Evolutionary conservation across 192 early-diverging fungal genomes (phyloP).

Genomic region (Diversispora eburnea): DNA sequence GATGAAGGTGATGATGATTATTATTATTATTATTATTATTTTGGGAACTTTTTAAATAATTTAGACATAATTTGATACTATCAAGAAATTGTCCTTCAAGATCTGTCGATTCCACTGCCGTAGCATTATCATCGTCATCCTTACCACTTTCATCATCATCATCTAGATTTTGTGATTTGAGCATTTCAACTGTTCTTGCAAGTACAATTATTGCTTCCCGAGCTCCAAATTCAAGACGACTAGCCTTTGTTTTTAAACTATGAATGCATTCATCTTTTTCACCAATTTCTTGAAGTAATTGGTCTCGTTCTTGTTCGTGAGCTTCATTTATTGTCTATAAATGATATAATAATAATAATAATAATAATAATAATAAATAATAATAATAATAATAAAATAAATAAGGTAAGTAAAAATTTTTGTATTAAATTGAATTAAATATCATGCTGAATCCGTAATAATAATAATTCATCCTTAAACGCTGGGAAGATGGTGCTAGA

Average conservation of each 20-base stretch:
- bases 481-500: neutral
- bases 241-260: constrained; percentile 40
- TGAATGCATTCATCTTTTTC: constrained; percentile 49
- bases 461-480: no score
- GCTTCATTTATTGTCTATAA: constrained; percentile 41
- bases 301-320: constrained; percentile 47
- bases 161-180: constrained; percentile 24
- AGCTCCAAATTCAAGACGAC: constrained; percentile 42
- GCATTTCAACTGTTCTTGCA: constrained; percentile 26
- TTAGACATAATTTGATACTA: constrained; percentile 30
- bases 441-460: neutral
- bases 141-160: constrained; percentile 23
- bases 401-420: no score
- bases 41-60: constrained; percentile 29
- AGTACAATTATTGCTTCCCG: constrained; percentile 44
- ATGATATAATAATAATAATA: neutral
- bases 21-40: neutral
- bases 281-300: constrained; percentile 43
- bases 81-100: constrained; percentile 31
- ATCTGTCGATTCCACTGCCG: constrained; percentile 28
- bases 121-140: constrained; percentile 30
- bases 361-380: no score
- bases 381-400: no score
- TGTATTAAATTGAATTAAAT: no score
- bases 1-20: no score